A percentile compares a stretch with the other conserved stretches of the same genome.
Evolutionary conservation across 1,284 basidiomycete genomes (phyloP).

Genomic region (Microbotryum scabiosae): DNA sequence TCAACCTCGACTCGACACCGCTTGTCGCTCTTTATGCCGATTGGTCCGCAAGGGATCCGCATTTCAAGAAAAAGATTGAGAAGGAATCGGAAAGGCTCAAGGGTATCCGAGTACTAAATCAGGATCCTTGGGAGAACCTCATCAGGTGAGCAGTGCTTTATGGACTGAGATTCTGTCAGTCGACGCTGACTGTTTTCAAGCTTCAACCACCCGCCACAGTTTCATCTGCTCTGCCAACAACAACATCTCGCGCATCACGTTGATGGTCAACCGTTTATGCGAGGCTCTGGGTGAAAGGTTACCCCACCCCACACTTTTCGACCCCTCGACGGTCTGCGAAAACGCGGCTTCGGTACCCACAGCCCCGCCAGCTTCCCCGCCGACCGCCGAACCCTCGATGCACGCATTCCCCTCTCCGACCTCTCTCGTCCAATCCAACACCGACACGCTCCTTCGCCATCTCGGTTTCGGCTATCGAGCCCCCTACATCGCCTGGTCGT

Average conservation of each 20-base stretch:
- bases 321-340: conserved; percentile 3
- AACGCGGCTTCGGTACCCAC: background rate
- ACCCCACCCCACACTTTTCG: conserved; percentile 28
- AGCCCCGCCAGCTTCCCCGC: conserved; percentile 5
- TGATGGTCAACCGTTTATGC: conserved; percentile 60
- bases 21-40: conserved; percentile 63
- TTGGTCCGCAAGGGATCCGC: conserved; percentile 65
- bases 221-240: conserved; percentile 99
- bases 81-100: conserved; percentile 54
- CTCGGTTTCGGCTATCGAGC: conserved; percentile 96
- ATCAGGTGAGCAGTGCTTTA: conserved; percentile 58
- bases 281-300: conserved; percentile 28
- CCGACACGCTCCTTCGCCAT: conserved; percentile 58
- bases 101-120: conserved; percentile 63
- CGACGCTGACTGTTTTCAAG: background rate
- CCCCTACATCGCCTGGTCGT: conserved; percentile 74
- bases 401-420: conserved; percentile 79
- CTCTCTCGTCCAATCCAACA: conserved; percentile 54
- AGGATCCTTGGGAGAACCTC: conserved; percentile 93
- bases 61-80: conserved; percentile 56
- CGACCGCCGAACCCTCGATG: conserved; percentile 43
- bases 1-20: conserved; percentile 67
- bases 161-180: background rate
- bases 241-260: conserved; percentile 83
- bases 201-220: conserved; percentile 43